Evolutionary conservation across 208 protist genomes (phyloP), one percentile per base, ranked within the genome.

Genomic region (Acanthamoeba healyi): DNA sequence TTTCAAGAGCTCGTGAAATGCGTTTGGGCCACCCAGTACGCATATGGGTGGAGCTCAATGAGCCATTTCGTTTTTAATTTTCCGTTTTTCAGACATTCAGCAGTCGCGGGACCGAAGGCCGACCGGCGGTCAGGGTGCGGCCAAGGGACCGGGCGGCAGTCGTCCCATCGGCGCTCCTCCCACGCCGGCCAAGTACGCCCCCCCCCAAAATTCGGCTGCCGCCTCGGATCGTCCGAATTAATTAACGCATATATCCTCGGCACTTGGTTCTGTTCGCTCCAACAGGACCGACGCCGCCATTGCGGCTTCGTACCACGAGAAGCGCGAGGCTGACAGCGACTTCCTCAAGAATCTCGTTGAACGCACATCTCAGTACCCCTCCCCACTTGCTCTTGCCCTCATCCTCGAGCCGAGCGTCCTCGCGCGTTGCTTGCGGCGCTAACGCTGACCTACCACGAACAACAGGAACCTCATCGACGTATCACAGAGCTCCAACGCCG

Each of bases 321-420:
- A 44, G 40, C 72, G 72, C 40, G 72, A 82, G 72, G 72, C 72
- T 4, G 72, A 82, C 72, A 82, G 72, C 38, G 72, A 82, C 72
- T 82, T 82, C 72, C 72, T 82, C 40, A 82, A 82, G 72, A 82
- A 82, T 40, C 72, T 82, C 38, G 72, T 82, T 51, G 72, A 82
- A 32, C 72, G 72, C 10, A 82, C 72, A 14, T 82, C 72, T 10
- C 72, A 82, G 72, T 82, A 82, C 36, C 9, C 19, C 19, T 32
- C 7, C 40, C 1, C 19, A 38, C 24, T 74, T 74, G 0, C n/a
- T 36, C 22, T 17, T 74, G 3, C 36, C n/a, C n/a, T 17, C 40
- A 32, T 36, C 26, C 65, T n/a, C 7, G 19, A n/a, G 46, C 10
- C 4, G 14, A 51, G 4, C 46, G 2, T n/a, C n/a, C n/a, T n/a